These are phyloP conservation scores for Schwanniomyces etchellsii DNA, from an alignment of 1,139 yeast genomes.

Conservation along the genomic window DNA sequence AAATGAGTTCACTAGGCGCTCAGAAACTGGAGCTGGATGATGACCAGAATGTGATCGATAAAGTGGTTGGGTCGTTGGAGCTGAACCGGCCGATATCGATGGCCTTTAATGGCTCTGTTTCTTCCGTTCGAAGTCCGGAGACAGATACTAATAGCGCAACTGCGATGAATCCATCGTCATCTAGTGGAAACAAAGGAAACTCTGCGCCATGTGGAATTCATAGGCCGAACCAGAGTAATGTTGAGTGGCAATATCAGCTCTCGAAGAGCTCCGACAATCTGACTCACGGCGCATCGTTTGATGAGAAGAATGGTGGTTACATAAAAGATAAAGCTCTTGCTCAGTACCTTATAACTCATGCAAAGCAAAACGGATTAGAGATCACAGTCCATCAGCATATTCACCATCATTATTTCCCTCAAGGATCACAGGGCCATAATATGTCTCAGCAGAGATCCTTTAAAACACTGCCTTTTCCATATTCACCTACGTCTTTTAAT, in stretches of 20 bases:
- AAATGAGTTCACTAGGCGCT: conserved; percentile 3
- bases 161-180: not conserved
- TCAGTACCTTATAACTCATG: conserved; percentile 53
- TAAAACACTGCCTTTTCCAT: conserved; percentile 4
- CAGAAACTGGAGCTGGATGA: not conserved
- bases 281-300: conserved; percentile 24
- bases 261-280: conserved; percentile 8
- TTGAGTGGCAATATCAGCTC: conserved; percentile 33
- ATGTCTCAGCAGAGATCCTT: conserved; percentile 12
- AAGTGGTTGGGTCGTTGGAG: not conserved
- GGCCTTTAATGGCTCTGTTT: not conserved
- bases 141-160: not conserved
- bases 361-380: conserved; percentile 53
- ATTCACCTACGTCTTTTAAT: conserved; percentile 6
- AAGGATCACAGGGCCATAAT: too few relatives aligned
- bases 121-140: not conserved
- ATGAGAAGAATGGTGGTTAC: conserved; percentile 34
- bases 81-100: not conserved
- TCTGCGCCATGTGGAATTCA: not conserved
- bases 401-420: conserved; percentile 50
- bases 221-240: conserved; percentile 7
- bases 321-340: conserved; percentile 51
- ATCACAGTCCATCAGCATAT: conserved; percentile 83
- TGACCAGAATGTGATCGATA: not conserved
- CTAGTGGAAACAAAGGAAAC: not conserved